These are phyloP conservation scores for Xylaria sp. DNA, from an alignment of 2,329 filamentous ascomycete genomes.

Conservation along the genomic window DNA sequence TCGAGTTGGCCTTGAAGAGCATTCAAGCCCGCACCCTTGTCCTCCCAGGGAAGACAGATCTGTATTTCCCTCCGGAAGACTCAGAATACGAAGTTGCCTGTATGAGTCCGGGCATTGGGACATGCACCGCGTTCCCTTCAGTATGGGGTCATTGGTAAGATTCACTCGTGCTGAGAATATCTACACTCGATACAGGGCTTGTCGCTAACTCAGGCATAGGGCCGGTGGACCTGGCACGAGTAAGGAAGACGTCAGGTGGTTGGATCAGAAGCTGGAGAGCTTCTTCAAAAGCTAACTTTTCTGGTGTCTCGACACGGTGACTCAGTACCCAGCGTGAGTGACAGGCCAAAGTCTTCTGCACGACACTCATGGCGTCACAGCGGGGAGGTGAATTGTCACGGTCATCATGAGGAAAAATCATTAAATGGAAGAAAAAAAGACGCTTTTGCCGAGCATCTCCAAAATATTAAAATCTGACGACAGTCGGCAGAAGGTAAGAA, in stretches of 20 bases:
- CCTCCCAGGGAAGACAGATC: conserved; percentile 65
- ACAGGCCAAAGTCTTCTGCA: neutral
- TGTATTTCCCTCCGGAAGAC: conserved; percentile 79
- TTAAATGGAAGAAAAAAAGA: too few species aligned
- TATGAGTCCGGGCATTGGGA: conserved; percentile 34
- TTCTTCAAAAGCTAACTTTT: conserved; percentile 33
- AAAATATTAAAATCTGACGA: too few species aligned
- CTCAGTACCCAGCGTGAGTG: neutral
- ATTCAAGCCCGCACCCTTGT: conserved; percentile 71
- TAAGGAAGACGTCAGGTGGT: conserved; percentile 65
- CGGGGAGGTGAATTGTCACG: too few species aligned
- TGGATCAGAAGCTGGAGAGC: conserved; percentile 55
- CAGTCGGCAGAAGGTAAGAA: too few species aligned
- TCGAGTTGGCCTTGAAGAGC: conserved; percentile 57
- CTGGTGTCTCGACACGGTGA: too few species aligned
- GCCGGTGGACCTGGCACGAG: conserved; percentile 67
- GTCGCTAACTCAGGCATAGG: conserved; percentile 31
- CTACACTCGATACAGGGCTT: neutral
- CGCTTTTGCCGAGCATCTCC: too few species aligned
- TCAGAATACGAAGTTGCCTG: conserved; percentile 64
- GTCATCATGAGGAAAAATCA: neutral
- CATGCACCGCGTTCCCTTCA: conserved; percentile 36
- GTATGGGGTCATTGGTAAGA: conserved; percentile 40
- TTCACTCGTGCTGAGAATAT: neutral
- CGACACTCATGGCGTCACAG: neutral